phyloP scores from a whole-genome alignment of 1,284 basidiomycete species.

The Ustilago trichophora region DNA sequence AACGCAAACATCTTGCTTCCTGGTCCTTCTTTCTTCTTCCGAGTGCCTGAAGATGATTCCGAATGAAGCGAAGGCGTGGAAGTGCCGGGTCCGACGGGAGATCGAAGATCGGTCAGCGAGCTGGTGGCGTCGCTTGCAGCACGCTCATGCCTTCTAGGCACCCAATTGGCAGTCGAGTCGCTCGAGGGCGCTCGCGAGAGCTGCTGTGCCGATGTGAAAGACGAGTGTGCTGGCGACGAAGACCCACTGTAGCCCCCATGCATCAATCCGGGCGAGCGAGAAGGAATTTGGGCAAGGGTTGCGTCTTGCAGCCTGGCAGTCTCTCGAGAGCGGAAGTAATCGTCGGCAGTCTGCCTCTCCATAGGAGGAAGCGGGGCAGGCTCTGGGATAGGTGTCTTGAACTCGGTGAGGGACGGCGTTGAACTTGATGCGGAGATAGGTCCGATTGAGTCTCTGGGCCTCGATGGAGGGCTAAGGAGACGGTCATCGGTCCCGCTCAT shows the following conservation, averaged over 20 bases:
- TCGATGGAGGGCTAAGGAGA: not conserved
- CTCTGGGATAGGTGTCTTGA: conserved; percentile 13
- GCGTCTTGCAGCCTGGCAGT: conserved; percentile 1
- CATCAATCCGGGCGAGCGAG: conserved; percentile 12
- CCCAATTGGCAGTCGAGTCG: conserved; percentile 14
- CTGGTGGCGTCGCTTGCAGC: conserved; percentile 25
- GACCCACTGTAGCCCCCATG: conserved; percentile 6
- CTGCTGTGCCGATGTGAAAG: conserved; percentile 15
- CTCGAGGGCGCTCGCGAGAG: conserved; percentile 24
- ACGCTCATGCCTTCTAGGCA: conserved; percentile 17
- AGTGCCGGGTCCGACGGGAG: conserved; percentile 4
- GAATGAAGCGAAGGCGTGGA: conserved; percentile 32
- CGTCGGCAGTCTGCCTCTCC: conserved; percentile 11
- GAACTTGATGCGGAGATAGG: conserved; percentile 18
- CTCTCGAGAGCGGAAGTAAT: conserved; percentile 20
- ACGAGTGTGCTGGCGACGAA: conserved; percentile 16
- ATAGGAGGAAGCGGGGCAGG: conserved; percentile 4
- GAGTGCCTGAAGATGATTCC: conserved; percentile 21
- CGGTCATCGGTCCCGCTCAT: conserved; percentile 1
- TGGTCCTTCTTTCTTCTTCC: conserved; percentile 28
- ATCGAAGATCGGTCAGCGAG: conserved; percentile 13
- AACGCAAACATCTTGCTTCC: conserved; percentile 43
- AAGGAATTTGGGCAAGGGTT: not conserved
- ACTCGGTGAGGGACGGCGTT: conserved; percentile 17
- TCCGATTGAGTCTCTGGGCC: not conserved